Evolutionary conservation across 140 eudicot species (phyloP), one percentile per base, ranked within the genome.

Genomic region (Flaveria floridana): DNA sequence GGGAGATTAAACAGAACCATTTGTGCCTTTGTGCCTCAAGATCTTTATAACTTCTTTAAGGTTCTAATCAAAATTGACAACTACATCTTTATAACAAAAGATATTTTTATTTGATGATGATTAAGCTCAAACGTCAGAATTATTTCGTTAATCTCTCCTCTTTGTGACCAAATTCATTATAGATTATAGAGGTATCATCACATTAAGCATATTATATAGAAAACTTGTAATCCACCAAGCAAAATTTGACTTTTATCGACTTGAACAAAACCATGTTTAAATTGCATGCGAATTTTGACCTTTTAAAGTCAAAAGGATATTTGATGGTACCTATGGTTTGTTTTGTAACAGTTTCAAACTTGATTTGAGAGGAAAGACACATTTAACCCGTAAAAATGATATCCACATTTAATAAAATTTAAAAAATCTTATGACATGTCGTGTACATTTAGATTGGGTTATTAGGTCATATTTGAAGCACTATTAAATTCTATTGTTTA

Each of bases 341-440:
- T 69, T 87, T 85, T 52, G 72, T 83, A n/a, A 66, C 65, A 15
- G 65, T 70, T 79, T 81, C 84, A 64, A 78, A 63, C 77, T 87
- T 87, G 68, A 83, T 30, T 53, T 76, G 80, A 72, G 81, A 30
- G 37, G 37, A 30, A 30, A 30, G 37, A 4, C 37, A 30, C 37
- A 30, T 30, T 30, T 30, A 30, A 30, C 37, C 6, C 4, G 37
- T 30, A 28, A 0, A 28, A 28, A 28, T 28, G 34, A 28, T 28
- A 28, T 28, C 34, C 34, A 28, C 34, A 28, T 28, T 3, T 3
- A 28, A 28, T 28, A 28, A 28, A 28, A 3, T 3, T 28, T 28
- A 3, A 28, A 28, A 3, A 28, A 28, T 28, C 34, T 28, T 28
- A 28, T 28, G 34, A 28, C 34, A 28, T 28, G 34, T 28, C 5